Evolutionary conservation across 2,329 filamentous ascomycete species (phyloP).

Genomic region (Epichloe sibirici): DNA sequence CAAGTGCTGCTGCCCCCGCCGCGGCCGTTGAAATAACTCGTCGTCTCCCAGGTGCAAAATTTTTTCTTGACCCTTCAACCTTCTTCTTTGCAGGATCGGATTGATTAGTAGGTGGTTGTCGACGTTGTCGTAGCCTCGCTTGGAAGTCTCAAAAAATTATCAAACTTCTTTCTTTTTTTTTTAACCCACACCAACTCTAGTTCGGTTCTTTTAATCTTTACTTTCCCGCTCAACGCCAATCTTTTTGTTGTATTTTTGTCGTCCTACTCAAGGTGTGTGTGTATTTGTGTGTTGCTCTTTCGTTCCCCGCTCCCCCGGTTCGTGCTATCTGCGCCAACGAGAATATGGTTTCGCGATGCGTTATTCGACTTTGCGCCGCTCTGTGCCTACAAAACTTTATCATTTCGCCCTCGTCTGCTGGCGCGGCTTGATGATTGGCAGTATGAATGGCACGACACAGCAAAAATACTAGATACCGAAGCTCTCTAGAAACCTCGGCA

Average conservation of each 20-base stretch:
- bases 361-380: neutral
- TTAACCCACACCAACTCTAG: neutral
- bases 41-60: neutral
- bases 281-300: neutral
- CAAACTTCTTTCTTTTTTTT: neutral
- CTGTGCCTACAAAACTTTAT: neutral
- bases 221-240: neutral
- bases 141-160: slow-evolving; percentile 2
- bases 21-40: slow-evolving; percentile 5
- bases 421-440: neutral
- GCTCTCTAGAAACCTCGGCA: neutral
- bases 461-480: neutral
- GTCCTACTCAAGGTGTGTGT: slow-evolving; percentile 3
- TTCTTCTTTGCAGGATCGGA: slow-evolving; percentile 5
- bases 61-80: slow-evolving; percentile 2
- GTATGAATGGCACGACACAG: neutral
- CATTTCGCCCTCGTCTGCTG: too few relatives aligned
- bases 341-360: slow-evolving; percentile 4
- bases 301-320: neutral
- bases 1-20: slow-evolving; percentile 1
- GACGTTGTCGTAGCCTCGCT: slow-evolving; percentile 7
- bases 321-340: neutral
- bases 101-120: slow-evolving; percentile 6
- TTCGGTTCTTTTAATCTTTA: neutral
- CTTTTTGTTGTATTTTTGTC: neutral